Conservation (phyloP, 495 filamentous ascomycete genomes). For the Coniosporium apollinis region DNA sequence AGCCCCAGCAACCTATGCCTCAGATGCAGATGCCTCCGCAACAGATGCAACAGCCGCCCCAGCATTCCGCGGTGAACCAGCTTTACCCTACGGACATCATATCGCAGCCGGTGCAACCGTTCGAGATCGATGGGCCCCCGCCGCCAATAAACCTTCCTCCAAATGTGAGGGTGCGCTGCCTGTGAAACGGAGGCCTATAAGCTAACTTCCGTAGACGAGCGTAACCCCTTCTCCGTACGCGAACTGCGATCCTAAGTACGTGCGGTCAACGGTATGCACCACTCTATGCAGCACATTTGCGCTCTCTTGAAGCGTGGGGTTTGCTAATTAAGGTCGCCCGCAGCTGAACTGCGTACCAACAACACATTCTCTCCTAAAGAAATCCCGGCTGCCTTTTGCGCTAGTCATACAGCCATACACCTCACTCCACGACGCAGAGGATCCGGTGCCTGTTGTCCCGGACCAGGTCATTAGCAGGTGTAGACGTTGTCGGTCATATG, state of each 20-base stretch:
- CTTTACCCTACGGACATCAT: conserved; percentile 84
- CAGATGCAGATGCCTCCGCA: conserved; percentile 55
- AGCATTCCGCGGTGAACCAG: conserved; percentile 56
- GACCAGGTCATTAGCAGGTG: conserved; percentile 97
- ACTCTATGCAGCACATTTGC: too few relatives aligned
- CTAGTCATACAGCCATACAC: conserved; percentile 92
- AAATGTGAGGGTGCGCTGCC: conserved; percentile 46
- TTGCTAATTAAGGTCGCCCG: too few relatives aligned
- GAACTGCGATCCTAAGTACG: conserved; percentile 87
- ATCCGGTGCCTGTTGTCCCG: conserved; percentile 76
- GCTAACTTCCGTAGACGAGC: conserved; percentile 47
- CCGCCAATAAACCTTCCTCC: conserved; percentile 81
- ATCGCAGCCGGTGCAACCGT: conserved; percentile 81
- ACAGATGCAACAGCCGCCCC: conserved; percentile 32
- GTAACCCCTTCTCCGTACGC: conserved; percentile 83
- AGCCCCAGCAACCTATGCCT: conserved; percentile 13
- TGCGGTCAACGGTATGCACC: conserved; percentile 89
- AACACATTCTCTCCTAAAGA: conserved; percentile 80
- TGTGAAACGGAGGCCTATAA: background rate
- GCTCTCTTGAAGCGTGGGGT: too few relatives aligned
- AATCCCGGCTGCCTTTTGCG: conserved; percentile 87
- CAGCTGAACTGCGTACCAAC: conserved; percentile 87
- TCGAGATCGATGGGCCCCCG: conserved; percentile 81
- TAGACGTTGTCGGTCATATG: conserved; percentile 83
- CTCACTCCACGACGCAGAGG: conserved; percentile 81